A percentile compares a stretch with the other conserved stretches of the same genome.
Conservation (phyloP, 768 basidiomycete species). For the Lactarius deliciosus region DNA sequence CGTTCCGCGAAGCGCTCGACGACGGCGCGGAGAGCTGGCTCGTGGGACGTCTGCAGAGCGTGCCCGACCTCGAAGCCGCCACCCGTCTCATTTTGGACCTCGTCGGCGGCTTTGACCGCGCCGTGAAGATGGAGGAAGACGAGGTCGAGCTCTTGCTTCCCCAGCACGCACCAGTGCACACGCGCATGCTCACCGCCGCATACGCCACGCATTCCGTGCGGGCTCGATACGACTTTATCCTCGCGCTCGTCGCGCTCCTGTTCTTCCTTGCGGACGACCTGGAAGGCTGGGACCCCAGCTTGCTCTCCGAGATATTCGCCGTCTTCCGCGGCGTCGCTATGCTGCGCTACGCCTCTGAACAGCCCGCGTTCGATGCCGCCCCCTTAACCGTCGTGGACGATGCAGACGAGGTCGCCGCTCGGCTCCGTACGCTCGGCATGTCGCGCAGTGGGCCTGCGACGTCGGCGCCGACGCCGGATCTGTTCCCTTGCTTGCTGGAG, state of each 20-base stretch:
- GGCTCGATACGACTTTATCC: slow-evolving; percentile 73
- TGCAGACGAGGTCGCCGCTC: slow-evolving; percentile 57
- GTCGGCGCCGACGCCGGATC: slow-evolving; percentile 46
- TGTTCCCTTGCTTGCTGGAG: slow-evolving; percentile 61
- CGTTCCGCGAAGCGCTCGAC: slow-evolving; percentile 57
- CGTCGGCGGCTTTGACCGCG: slow-evolving; percentile 65
- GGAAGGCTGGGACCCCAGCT: slow-evolving; percentile 59
- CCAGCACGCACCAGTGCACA: slow-evolving; percentile 59
- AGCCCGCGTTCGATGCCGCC: slow-evolving; percentile 49
- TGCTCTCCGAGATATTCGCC: slow-evolving; percentile 73
- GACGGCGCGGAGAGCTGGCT: slow-evolving; percentile 64
- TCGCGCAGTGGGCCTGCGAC: slow-evolving; percentile 37
- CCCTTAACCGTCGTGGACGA: slow-evolving; percentile 35
- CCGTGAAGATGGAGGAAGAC: slow-evolving; percentile 75
- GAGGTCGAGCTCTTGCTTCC: slow-evolving; percentile 57
- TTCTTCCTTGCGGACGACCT: slow-evolving; percentile 70
- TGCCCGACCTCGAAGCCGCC: slow-evolving; percentile 56
- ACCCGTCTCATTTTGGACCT: slow-evolving; percentile 62
- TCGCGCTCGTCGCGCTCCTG: slow-evolving; percentile 62
- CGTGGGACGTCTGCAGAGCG: slow-evolving; percentile 53
- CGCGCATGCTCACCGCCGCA: slow-evolving; percentile 56
- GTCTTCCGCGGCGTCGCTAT: slow-evolving; percentile 78
- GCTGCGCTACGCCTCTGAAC: slow-evolving; percentile 58
- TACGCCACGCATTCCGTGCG: slow-evolving; percentile 63
- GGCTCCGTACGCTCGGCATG: slow-evolving; percentile 74